These are phyloP conservation scores for Hyphopichia fennica DNA, from an alignment of 1,139 yeast genomes.

Conservation along the genomic window DNA sequence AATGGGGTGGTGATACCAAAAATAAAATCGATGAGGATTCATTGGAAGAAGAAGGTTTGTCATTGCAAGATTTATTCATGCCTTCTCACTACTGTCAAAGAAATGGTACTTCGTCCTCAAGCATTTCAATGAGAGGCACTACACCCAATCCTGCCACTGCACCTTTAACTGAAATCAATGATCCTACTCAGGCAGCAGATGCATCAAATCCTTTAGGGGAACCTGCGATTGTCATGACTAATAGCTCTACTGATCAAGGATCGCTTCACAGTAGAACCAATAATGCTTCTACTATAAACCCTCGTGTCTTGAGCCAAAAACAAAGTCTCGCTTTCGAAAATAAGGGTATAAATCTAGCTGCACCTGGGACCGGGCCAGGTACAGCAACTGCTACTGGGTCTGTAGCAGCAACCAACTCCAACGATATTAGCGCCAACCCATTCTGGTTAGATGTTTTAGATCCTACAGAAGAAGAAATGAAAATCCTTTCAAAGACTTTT, in stretches of 20 bases:
- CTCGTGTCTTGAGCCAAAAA: not conserved
- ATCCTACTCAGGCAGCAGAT: not conserved
- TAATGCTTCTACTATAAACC: not conserved
- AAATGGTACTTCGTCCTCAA: not conserved
- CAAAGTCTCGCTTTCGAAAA: not conserved
- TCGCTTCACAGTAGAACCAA: not conserved
- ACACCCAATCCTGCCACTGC: not conserved
- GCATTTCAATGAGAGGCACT: not conserved
- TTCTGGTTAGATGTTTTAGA: constrained; percentile 92
- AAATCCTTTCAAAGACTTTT: constrained; percentile 83
- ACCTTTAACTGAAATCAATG: not conserved
- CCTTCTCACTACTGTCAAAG: constrained; percentile 21
- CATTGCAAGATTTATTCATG: constrained; percentile 30
- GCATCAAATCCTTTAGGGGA: not conserved
- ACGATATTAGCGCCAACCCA: constrained; percentile 35
- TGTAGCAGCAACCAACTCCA: constrained; percentile 6
- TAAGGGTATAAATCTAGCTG: not conserved
- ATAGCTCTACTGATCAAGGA: not conserved
- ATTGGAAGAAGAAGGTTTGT: constrained; percentile 5
- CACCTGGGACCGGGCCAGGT: constrained; percentile 10
- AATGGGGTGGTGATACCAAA: constrained; percentile 14
- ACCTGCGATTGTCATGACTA: not conserved
- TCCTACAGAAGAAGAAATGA: constrained; percentile 97
- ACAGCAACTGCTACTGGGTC: constrained; percentile 15
- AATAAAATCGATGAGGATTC: constrained; percentile 12